Base-by-base conservation (phyloP, 441 rosid species). In the Populus hybrid region DNA sequence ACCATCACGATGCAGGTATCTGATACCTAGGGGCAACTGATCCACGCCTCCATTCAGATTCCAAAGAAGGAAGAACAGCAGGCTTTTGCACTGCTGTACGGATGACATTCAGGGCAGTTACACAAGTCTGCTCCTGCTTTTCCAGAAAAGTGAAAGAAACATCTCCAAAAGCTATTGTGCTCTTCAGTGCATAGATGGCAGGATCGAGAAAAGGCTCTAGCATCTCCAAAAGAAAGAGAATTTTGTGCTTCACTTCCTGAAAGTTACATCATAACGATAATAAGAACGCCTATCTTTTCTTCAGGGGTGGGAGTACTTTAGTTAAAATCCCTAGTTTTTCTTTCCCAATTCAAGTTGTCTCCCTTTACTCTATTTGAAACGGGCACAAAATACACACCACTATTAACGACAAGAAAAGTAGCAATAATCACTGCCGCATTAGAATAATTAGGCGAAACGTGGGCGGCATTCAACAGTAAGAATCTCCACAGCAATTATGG, bases 211-310 rank as follows among this genome's bases (percentile, higher is more conserved):
- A 91, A 82, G 94, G 94, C 84, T 91, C 98, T 78, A 93, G 86
- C 93, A 93, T 89, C 87, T 93, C 98, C 80, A 93, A 79, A 72
- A 93, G 93, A 82, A 93, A 93, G 65, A 93, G 92, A 88, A 93
- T 91, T 83, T 82, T 88, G 82, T 88, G 94, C 88, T 93, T 90
- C 69, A 88, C 95, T 83, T 89, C 95, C 98, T 93, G 90, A 79
- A 85, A 84, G 23, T 75, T 74, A 74, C 64, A 70, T 21, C 24
- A 75, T 3, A 72, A 79, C 26, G 70, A 69, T 82, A 59, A 75
- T 16, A 10, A 9, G 30, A 21, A 73, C 12, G 36, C 21, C 9
- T 9, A 7, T 7, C 6, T 28, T 69, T 68, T n/a, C 5, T 42
- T 46, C 38, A 50, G 71, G n/a, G 23, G 28, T 61, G 32, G n/a